Evolutionary conservation across 371 early-diverging fungal genomes (phyloP), one percentile per base, ranked within the genome.

Genomic region (Choanephora cucurbitarum): DNA sequence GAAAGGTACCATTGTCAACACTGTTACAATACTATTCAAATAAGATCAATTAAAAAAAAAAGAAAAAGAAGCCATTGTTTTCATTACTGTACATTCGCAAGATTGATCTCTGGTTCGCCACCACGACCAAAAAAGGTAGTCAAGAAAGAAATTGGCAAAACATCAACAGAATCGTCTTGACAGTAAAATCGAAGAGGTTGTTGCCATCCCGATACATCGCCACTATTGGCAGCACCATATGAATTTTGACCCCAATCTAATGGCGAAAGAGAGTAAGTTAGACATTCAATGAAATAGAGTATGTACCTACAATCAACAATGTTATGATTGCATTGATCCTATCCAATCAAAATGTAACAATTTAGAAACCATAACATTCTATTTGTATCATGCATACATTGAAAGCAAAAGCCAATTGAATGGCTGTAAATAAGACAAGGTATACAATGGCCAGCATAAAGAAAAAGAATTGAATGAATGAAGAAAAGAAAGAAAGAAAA

Each of bases 61-160:
- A n/a, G n/a, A n/a, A n/a, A n/a, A n/a, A n/a, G n/a, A n/a, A n/a
- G n/a, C n/a, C n/a, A n/a, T n/a, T n/a, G n/a, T n/a, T n/a, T n/a
- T n/a, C n/a, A n/a, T n/a, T 32, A 32, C 32, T 32, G 59, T 70
- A 71, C 75, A 57, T 85, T 85, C 49, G 89, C 83, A 49, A 89
- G 72, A 55, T 89, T 88, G 45, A 84, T 78, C 6, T 64, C 61
- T 46, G 85, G 80, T n/a, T 57, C 34, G 14, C 64, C 55, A 37
- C 77, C 64, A 44, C 72, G 56, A n/a, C 67, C 69, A 33, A 79
- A 79, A 60, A 89, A 88, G 3, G 72, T 78, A 34, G 89, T 80
- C 70, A 91, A 59, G 51, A 90, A 91, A 5, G 90, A 72, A 42
- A 91, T 60, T 1, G 85, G 83, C 22, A 89, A 75, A 5, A 85